phyloP scores from a whole-genome alignment of 1,284 basidiomycete genomes.

The Rhodotorula glutinis region DNA sequence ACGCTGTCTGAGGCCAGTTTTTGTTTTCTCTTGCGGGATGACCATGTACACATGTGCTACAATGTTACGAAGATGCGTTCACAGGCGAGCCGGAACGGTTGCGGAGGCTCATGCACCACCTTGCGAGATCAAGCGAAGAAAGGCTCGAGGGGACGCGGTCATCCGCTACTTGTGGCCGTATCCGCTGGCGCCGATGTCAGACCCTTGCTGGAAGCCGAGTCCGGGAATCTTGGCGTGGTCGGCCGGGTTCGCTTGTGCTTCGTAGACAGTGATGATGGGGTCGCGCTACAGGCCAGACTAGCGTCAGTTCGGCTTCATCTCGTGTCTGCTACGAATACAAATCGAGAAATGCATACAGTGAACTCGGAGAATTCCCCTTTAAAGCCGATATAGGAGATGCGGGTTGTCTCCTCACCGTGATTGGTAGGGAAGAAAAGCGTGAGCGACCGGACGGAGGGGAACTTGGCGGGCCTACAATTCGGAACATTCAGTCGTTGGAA shows the following conservation, averaged over 20 bases:
- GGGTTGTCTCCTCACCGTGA: constrained; percentile 42
- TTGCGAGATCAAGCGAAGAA: not conserved
- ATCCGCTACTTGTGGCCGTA: not conserved
- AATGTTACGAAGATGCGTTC: no score
- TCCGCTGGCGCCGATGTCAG: not conserved
- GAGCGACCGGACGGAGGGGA: constrained; percentile 37
- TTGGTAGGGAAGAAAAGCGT: constrained; percentile 45
- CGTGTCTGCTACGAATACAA: not conserved
- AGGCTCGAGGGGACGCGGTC: no score
- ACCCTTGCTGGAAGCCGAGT: constrained; percentile 11
- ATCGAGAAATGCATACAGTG: constrained; percentile 16
- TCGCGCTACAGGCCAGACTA: constrained; percentile 16
- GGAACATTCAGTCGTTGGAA: not conserved
- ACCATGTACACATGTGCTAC: no score
- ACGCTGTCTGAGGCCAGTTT: not conserved
- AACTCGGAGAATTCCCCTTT: constrained; percentile 40
- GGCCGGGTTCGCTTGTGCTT: constrained; percentile 43
- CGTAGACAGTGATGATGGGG: constrained; percentile 43
- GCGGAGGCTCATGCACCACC: not conserved
- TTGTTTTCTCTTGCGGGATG: not conserved
- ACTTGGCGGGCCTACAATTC: constrained; percentile 37
- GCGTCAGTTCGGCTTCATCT: no score
- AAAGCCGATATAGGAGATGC: constrained; percentile 44
- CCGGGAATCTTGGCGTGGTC: constrained; percentile 43
- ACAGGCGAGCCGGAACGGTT: no score